Evolutionary conservation across 2,329 filamentous ascomycete species (phyloP).

Genomic region (Monosporascus sp.): DNA sequence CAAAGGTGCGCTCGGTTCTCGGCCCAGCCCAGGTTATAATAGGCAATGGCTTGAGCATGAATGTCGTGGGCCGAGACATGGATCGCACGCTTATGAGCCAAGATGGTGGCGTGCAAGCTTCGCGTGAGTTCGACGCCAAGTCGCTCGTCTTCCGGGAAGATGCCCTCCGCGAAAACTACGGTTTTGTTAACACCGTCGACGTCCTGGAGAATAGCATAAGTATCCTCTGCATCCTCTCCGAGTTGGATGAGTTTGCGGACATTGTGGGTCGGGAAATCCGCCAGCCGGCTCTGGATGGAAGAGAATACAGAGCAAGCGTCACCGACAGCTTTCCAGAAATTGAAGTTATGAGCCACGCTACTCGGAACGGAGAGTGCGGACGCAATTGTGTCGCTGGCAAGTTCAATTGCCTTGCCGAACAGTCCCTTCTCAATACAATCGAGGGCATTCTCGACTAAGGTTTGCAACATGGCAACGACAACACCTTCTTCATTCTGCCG

Average conservation of each 20-base stretch:
- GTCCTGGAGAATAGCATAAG: slow-evolving; percentile 59
- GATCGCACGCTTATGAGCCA: slow-evolving; percentile 85
- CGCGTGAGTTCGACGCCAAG: slow-evolving; percentile 47
- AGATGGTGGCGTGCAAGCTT: slow-evolving; percentile 66
- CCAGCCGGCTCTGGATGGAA: slow-evolving; percentile 63
- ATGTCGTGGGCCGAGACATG: slow-evolving; percentile 65
- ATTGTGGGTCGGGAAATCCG: slow-evolving; percentile 55
- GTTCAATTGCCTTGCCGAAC: slow-evolving; percentile 74
- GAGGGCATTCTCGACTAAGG: slow-evolving; percentile 75
- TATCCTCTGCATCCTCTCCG: slow-evolving; percentile 44
- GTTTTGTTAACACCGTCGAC: slow-evolving; percentile 58
- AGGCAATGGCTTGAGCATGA: slow-evolving; percentile 90
- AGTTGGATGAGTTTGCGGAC: slow-evolving; percentile 55
- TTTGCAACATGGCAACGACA: slow-evolving; percentile 80
- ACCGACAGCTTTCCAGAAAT: slow-evolving; percentile 88
- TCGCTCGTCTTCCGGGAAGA: slow-evolving; percentile 42
- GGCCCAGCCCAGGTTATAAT: slow-evolving; percentile 95
- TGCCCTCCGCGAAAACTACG: slow-evolving; percentile 38
- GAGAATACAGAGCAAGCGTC: slow-evolving; percentile 86
- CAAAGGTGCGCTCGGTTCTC: slow-evolving; percentile 77
- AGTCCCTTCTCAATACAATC: slow-evolving; percentile 74
- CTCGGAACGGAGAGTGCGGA: slow-evolving; percentile 60
- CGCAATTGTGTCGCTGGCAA: slow-evolving; percentile 63
- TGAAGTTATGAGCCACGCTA: slow-evolving; percentile 69
- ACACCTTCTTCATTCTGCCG: slow-evolving; percentile 79